These are phyloP conservation scores for Quercus aquifolioides DNA, from an alignment of 306 rosid species.

Conservation along the genomic window DNA sequence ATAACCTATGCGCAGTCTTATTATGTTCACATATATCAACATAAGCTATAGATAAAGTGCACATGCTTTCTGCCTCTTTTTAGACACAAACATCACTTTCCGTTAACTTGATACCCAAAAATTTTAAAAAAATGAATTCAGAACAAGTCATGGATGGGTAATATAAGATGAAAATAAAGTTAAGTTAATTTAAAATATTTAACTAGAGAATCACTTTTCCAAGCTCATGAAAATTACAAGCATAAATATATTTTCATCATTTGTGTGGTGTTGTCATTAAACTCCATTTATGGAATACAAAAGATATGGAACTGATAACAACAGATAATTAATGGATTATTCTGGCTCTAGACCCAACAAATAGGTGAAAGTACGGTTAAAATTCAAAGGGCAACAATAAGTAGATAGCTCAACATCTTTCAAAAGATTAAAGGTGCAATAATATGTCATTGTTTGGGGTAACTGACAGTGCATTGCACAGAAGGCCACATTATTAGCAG, in stretches of 20 bases:
- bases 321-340: no score
- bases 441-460: background rate
- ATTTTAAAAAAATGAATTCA: background rate
- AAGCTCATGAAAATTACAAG: background rate
- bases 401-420: background rate
- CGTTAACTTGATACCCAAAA: background rate
- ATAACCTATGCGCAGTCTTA: background rate
- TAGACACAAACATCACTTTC: background rate
- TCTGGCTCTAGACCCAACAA: no score
- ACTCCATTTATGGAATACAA: background rate
- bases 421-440: background rate
- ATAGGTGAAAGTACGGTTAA: background rate
- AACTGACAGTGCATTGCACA: background rate
- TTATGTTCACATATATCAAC: background rate
- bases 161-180: background rate
- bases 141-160: background rate
- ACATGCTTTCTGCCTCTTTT: background rate
- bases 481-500: background rate
- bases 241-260: background rate
- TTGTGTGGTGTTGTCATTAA: background rate
- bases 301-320: no score
- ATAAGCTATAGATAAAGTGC: background rate
- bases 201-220: background rate
- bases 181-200: background rate
- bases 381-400: background rate